A percentile compares a stretch with the other conserved stretches of the same genome.
These are phyloP conservation scores for Elongisporangium prolatum DNA, from an alignment of 352 stramenopile species.

Conservation along the genomic window DNA sequence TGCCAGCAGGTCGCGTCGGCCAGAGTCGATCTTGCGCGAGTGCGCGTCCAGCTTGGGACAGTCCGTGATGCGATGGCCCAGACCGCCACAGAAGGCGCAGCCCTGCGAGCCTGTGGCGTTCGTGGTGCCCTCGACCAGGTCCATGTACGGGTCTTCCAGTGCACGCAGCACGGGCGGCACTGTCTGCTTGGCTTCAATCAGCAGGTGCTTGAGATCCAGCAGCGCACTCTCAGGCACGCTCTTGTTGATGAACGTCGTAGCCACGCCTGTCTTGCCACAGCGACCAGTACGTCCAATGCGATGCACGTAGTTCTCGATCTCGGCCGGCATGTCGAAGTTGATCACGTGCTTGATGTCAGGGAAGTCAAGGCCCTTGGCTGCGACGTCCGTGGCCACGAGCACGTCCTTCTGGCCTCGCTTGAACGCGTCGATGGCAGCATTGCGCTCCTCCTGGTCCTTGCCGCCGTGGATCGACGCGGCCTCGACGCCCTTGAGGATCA, in stretches of 20 bases:
- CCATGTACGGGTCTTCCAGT: slow-evolving; percentile 95
- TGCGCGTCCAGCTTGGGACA: slow-evolving; percentile 99
- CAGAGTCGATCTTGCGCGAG: slow-evolving; percentile 92
- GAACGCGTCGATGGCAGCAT: slow-evolving; percentile 95
- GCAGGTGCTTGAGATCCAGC: slow-evolving; percentile 98
- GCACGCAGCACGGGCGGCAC: slow-evolving; percentile 97
- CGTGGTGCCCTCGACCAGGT: slow-evolving; percentile 56
- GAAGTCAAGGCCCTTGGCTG: slow-evolving; percentile 98
- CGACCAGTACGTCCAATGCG: slow-evolving; percentile 97
- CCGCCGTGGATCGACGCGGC: slow-evolving; percentile 96
- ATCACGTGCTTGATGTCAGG: slow-evolving; percentile 99
- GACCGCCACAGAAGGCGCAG: slow-evolving; percentile 98
- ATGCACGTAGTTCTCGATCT: slow-evolving; percentile 99
- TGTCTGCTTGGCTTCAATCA: slow-evolving; percentile 97
- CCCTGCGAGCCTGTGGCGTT: slow-evolving; percentile 87
- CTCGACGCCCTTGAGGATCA: slow-evolving; percentile 96
- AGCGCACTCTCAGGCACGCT: slow-evolving; percentile 92
- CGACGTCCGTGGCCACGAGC: slow-evolving; percentile 97
- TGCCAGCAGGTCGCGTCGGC: slow-evolving; percentile 92
- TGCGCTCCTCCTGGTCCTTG: slow-evolving; percentile 97
- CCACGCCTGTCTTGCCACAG: slow-evolving; percentile 96
- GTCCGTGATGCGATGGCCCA: slow-evolving; percentile 98
- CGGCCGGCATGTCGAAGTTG: slow-evolving; percentile 99
- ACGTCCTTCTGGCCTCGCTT: slow-evolving; percentile 95
- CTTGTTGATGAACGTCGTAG: slow-evolving; percentile 99